Evolutionary conservation across 2,329 filamentous ascomycete genomes (phyloP).

Genomic region (Plenodomus lindquistii): DNA sequence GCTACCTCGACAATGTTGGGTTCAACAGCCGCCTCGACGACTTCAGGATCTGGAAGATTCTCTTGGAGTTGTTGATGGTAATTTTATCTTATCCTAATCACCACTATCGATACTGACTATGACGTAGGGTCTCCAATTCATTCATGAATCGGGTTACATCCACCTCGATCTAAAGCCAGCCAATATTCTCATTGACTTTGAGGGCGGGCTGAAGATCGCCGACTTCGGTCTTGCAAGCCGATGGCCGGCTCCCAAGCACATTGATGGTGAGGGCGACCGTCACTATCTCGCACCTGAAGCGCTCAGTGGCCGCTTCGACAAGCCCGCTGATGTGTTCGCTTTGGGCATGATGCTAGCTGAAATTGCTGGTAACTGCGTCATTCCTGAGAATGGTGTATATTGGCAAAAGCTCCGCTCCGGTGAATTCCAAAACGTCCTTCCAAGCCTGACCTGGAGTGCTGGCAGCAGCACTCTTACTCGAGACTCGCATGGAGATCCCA

Average conservation of each 20-base stretch:
- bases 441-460: slow-evolving; percentile 79
- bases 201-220: slow-evolving; percentile 80
- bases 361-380: slow-evolving; percentile 88
- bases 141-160: slow-evolving; percentile 85
- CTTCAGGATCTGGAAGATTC: slow-evolving; percentile 97
- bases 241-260: slow-evolving; percentile 74
- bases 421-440: slow-evolving; percentile 80
- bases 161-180: slow-evolving; percentile 85
- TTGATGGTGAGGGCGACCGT: slow-evolving; percentile 91
- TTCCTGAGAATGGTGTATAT: slow-evolving; percentile 88
- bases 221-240: slow-evolving; percentile 82
- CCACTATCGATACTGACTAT: slow-evolving; percentile 25
- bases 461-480: slow-evolving; percentile 68
- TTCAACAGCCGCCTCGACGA: slow-evolving; percentile 87
- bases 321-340: slow-evolving; percentile 90
- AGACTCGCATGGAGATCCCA: slow-evolving; percentile 62
- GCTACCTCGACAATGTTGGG: slow-evolving; percentile 82
- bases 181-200: slow-evolving; percentile 80
- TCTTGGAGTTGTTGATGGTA: slow-evolving; percentile 83
- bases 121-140: slow-evolving; percentile 78
- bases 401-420: slow-evolving; percentile 91
- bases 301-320: slow-evolving; percentile 81
- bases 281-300: slow-evolving; percentile 97
- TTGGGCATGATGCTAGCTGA: slow-evolving; percentile 94
- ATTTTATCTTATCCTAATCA: slow-evolving; percentile 23